Evolutionary conservation across 148 eudicot genomes (phyloP).

Genomic region (Cornus controversa): DNA sequence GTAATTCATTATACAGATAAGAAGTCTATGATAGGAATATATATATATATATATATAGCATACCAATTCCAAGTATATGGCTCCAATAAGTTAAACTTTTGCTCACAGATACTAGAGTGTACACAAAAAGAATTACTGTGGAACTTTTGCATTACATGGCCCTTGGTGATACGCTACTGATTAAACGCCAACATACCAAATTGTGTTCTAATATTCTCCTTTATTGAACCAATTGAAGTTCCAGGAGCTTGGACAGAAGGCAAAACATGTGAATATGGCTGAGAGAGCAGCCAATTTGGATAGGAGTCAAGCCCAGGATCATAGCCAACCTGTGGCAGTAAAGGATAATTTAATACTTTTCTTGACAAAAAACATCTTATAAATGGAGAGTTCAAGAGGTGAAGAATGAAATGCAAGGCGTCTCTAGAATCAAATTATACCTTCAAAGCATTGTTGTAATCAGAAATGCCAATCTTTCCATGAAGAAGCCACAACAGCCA

Average conservation of each 20-base stretch:
- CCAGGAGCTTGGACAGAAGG: conserved; percentile 86
- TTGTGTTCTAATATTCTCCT: conserved; percentile 53
- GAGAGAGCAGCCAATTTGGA: conserved; percentile 82
- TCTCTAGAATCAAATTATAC: conserved; percentile 20
- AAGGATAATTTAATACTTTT: not conserved
- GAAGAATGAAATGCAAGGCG: not conserved
- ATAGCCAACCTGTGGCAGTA: conserved; percentile 67
- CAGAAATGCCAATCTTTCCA: conserved; percentile 90
- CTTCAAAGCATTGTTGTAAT: conserved; percentile 96
- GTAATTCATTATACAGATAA: not conserved
- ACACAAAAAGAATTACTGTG: not conserved
- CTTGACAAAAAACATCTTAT: not conserved
- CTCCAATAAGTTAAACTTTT: not conserved
- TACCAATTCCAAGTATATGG: not conserved
- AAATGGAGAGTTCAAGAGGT: not conserved
- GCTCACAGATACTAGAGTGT: not conserved
- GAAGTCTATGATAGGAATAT: not conserved
- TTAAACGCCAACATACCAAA: conserved; percentile 49
- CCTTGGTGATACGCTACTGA: not conserved
- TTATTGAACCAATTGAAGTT: conserved; percentile 57
- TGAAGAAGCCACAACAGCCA: conserved; percentile 97
- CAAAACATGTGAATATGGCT: conserved; percentile 68
- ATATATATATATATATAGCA: not conserved
- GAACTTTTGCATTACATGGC: not conserved
- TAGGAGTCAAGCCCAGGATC: conserved; percentile 86